phyloP scores from a whole-genome alignment of 805 yeast species.

The Wickerhamiella galacta region DNA sequence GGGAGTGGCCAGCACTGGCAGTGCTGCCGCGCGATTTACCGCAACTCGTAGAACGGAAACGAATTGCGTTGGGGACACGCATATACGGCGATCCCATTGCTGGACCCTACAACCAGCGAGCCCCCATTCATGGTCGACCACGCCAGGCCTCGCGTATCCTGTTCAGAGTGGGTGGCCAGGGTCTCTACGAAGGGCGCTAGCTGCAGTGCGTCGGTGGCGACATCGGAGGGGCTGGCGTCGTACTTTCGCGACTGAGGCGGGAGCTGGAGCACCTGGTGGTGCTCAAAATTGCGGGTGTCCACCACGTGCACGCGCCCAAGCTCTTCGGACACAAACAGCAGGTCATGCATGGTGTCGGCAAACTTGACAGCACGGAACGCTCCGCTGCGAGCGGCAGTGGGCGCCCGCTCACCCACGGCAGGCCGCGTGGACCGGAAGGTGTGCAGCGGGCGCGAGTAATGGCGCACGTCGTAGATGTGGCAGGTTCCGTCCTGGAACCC shows the following conservation, averaged over 20 bases:
- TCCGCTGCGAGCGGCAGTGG: conserved; percentile 28
- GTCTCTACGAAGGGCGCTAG: background rate
- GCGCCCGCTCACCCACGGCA: background rate
- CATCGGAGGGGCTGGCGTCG: background rate
- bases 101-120: conserved; percentile 43
- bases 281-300: conserved; percentile 55
- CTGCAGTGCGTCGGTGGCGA: background rate
- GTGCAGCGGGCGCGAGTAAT: conserved; percentile 20
- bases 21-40: too few species aligned
- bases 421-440: conserved; percentile 29
- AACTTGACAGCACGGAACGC: conserved; percentile 54
- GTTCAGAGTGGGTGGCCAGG: conserved; percentile 16
- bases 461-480: conserved; percentile 59
- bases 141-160: conserved; percentile 45
- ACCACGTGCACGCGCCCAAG: conserved; percentile 73
- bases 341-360: conserved; percentile 53
- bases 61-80: background rate
- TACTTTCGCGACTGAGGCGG: background rate
- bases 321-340: conserved; percentile 66
- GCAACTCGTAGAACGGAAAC: conserved; percentile 3
- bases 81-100: conserved; percentile 40
- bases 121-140: conserved; percentile 37
- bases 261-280: conserved; percentile 26
- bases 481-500: conserved; percentile 79
- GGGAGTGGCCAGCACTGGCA: conserved; percentile 71